Evolutionary conservation across 768 basidiomycete species (phyloP).

Genomic region (Phaeotremella skinneri): DNA sequence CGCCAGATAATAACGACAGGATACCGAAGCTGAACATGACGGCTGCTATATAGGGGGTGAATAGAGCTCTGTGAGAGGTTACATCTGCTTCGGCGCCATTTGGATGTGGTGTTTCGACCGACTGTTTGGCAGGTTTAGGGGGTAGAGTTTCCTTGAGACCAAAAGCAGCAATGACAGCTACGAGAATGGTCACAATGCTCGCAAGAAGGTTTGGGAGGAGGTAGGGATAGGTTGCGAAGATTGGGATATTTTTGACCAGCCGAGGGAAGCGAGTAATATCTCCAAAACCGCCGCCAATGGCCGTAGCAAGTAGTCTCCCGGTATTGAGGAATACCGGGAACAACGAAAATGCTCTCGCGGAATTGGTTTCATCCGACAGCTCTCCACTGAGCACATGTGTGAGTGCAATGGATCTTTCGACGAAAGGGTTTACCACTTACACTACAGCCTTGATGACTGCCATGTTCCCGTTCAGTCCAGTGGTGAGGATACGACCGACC

Average conservation of each 20-base stretch:
- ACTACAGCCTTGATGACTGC: conserved; percentile 37
- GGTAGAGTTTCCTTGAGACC: conserved; percentile 38
- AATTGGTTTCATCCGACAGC: conserved; percentile 40
- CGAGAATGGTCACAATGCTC: conserved; percentile 25
- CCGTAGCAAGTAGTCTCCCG: conserved; percentile 37
- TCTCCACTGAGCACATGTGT: conserved; percentile 29
- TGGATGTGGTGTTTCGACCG: not conserved
- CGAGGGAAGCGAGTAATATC: conserved; percentile 10
- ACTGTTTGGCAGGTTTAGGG: conserved; percentile 6
- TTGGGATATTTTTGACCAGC: conserved; percentile 23
- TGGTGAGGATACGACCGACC: conserved; percentile 27
- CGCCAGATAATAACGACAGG: conserved; percentile 26
- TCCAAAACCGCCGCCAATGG: conserved; percentile 27
- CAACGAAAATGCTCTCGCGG: conserved; percentile 37
- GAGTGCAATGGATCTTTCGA: not conserved
- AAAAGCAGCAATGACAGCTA: conserved; percentile 25
- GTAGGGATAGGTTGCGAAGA: conserved; percentile 35
- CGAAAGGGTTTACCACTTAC: conserved; percentile 30
- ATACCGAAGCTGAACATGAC: conserved; percentile 38
- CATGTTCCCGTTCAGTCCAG: conserved; percentile 38
- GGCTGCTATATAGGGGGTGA: conserved; percentile 31
- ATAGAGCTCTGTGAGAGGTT: conserved; percentile 16
- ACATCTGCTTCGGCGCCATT: too few relatives aligned
- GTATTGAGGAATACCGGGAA: conserved; percentile 38
- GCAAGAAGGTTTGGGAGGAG: conserved; percentile 35